Evolutionary conservation across 352 stramenopile genomes (phyloP).

Genomic region (Pythium vanterpoolii): DNA sequence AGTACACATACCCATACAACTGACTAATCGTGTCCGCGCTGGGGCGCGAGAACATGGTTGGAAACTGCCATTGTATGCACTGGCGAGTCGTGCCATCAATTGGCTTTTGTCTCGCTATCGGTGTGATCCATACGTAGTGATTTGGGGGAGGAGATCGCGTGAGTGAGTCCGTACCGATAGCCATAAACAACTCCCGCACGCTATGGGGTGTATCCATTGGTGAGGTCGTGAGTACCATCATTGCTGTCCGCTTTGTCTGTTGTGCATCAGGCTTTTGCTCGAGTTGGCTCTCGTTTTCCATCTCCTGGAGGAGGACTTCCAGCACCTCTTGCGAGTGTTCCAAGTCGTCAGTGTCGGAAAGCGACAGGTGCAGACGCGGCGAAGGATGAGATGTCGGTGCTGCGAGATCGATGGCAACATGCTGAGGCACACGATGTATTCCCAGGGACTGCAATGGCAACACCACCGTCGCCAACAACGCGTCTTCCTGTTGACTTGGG

Average conservation of each 20-base stretch:
- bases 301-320: constrained; percentile 12
- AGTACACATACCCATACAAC: not conserved
- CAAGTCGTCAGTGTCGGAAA: constrained; percentile 2
- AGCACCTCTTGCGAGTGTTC: constrained; percentile 3
- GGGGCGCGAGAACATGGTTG: not conserved
- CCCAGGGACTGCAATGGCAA: constrained; percentile 11
- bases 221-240: not conserved
- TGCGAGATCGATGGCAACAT: constrained; percentile 11
- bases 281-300: not conserved
- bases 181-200: not conserved
- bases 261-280: not conserved
- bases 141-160: not conserved
- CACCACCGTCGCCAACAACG: constrained; percentile 21
- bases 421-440: not conserved
- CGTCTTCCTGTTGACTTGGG: constrained; percentile 62
- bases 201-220: not conserved
- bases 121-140: constrained; percentile 8
- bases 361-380: constrained; percentile 7
- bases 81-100: not conserved
- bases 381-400: not conserved
- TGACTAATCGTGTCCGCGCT: not conserved
- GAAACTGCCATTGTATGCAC: constrained; percentile 12
- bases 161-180: not conserved
- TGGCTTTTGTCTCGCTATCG: constrained; percentile 2
- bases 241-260: not conserved